Evolutionary conservation across 345 rosid genomes (phyloP), one percentile per base, ranked within the genome.

Genomic region (Toxicodendron radicans): DNA sequence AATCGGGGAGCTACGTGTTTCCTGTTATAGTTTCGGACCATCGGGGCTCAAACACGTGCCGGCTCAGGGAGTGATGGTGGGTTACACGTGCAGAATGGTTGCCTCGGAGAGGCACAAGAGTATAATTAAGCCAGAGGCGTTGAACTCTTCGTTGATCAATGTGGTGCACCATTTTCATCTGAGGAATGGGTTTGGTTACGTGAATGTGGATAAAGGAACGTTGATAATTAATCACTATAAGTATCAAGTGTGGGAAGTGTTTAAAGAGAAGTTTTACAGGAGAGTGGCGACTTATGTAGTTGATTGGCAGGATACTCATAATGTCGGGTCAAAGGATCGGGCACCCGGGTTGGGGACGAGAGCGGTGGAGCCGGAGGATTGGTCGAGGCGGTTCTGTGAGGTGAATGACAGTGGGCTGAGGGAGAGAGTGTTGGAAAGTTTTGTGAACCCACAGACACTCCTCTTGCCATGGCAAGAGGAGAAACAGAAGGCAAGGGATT

Each of bases 191-290:
- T 90, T 76, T 48, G 75, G 70, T 9, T 86, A 73, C 38, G 71
- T 80, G 24, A 83, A 94, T 72, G 76, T 86, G 70, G 89, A 86
- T 9, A 81, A 75, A 27, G 82, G 80, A 3, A 6, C 68, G 56
- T 70, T 94, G 91, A 88, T 88, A 24, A 84, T 92, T 32, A 94
- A 94, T 24, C 97, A 94, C 72, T 94, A 94, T 46, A 92, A 94
- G 73, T 92, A 86, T 73, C 97, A 94, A 46, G 97, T 89, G 0
- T 94, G 98, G 98, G 95, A 92, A 5, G 97, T 92, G 83, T 89
- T 94, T 59, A 92, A 90, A 76, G 91, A 94, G 80, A 94, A 94
- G 79, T 92, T 94, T 75, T 81, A 83, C 16, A 74, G 97, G 82
- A 87, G 98, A 66, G 98, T 94, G 18, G 97, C 98, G 45, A 89